Evolutionary conservation across 768 basidiomycete species (phyloP).

Genomic region (Saitozyma podzolica): DNA sequence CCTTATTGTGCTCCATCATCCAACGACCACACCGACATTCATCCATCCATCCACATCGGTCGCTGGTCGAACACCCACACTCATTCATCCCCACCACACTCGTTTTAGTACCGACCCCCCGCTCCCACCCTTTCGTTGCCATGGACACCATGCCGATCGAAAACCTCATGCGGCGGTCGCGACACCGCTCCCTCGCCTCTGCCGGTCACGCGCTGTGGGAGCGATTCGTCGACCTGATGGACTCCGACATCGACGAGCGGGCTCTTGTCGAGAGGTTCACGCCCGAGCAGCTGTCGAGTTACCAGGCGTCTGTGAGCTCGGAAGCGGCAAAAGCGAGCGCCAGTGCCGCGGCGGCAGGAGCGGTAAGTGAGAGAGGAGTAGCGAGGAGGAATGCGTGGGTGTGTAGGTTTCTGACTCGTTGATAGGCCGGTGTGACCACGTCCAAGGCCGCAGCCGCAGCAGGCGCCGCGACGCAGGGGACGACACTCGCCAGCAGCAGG

Average conservation of each 20-base stretch:
- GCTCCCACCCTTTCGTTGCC: neutral
- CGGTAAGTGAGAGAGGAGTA: no score
- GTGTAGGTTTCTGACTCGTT: no score
- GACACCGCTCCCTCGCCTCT: neutral
- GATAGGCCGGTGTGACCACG: conserved; percentile 2
- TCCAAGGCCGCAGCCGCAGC: conserved; percentile 8
- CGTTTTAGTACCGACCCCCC: neutral
- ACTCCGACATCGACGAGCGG: conserved; percentile 2
- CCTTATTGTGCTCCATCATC: no score
- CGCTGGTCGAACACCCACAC: no score
- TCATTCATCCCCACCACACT: conserved; percentile 3
- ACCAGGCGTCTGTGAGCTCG: conserved; percentile 11
- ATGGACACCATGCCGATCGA: conserved; percentile 3
- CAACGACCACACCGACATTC: no score
- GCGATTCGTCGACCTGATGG: conserved; percentile 3
- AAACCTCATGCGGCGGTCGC: conserved; percentile 3
- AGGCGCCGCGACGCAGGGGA: conserved; percentile 3
- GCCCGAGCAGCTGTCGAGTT: conserved; percentile 14
- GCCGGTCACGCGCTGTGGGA: no score
- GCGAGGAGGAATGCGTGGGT: no score
- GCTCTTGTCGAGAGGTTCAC: conserved; percentile 10
- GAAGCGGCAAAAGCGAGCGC: conserved; percentile 3
- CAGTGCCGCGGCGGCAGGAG: neutral
- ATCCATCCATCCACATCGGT: no score
- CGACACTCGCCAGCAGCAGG: conserved; percentile 1